phyloP scores from a whole-genome alignment of 1,284 basidiomycete genomes.

The Ustilago crameri region DNA sequence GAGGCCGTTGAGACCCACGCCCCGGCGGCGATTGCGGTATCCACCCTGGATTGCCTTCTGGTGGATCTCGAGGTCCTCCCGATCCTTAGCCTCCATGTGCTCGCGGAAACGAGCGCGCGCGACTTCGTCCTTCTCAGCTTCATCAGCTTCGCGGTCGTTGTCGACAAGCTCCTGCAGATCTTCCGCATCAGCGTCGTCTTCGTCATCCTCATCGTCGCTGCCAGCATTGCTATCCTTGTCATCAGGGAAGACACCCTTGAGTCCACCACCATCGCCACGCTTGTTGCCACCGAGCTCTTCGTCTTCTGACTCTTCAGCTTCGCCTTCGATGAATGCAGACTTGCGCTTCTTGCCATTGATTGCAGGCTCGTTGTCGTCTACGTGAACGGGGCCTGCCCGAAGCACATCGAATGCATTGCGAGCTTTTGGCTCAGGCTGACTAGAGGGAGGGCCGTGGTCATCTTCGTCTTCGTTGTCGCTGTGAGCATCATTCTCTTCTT shows the following conservation, averaged over 20 bases:
- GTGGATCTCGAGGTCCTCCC: conserved; percentile 55
- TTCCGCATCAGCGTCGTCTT: conserved; percentile 56
- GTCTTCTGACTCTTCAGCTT: conserved; percentile 67
- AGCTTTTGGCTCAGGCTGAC: conserved; percentile 29
- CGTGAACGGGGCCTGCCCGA: conserved; percentile 5
- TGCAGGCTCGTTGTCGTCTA: neutral
- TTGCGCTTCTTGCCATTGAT: conserved; percentile 39
- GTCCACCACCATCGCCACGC: conserved; percentile 51
- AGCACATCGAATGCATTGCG: conserved; percentile 39
- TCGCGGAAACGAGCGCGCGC: conserved; percentile 51
- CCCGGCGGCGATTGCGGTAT: conserved; percentile 46
- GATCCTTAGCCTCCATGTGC: conserved; percentile 57
- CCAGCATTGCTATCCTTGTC: conserved; percentile 26
- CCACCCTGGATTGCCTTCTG: conserved; percentile 56
- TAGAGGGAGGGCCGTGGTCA: conserved; percentile 24
- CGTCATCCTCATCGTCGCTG: conserved; percentile 47
- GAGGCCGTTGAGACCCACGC: conserved; percentile 36
- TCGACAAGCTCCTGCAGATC: conserved; percentile 63
- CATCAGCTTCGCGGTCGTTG: conserved; percentile 59
- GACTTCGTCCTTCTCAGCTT: conserved; percentile 58
- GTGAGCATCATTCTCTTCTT: neutral
- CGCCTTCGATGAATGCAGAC: conserved; percentile 60
- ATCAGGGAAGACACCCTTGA: conserved; percentile 60
- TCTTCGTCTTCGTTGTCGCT: conserved; percentile 24
- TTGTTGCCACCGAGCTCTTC: conserved; percentile 47